phyloP scores from a whole-genome alignment of 2,329 filamentous ascomycete genomes.

The Orbilia javanica region DNA sequence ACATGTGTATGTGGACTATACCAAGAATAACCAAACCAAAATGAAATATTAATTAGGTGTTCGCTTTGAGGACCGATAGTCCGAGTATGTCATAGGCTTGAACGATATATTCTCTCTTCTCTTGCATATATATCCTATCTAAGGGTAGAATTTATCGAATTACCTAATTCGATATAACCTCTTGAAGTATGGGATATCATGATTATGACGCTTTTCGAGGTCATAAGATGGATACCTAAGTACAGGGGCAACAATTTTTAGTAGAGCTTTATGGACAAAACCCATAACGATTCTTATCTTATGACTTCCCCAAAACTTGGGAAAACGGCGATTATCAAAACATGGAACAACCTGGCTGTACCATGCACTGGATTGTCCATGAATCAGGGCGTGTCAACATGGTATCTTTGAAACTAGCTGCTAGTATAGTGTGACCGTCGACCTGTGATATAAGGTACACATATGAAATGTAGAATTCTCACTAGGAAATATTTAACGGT shows the following conservation, averaged over 20 bases:
- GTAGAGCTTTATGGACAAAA: neutral
- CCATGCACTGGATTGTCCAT: neutral
- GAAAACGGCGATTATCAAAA: slow-evolving; percentile 8
- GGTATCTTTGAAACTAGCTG: neutral
- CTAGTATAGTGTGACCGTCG: neutral
- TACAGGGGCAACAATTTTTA: neutral
- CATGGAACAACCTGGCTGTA: neutral
- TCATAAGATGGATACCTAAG: neutral
- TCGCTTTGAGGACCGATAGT: slow-evolving; percentile 15
- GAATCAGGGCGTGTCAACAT: neutral
- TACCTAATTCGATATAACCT: neutral
- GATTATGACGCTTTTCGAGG: neutral
- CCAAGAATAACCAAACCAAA: neutral
- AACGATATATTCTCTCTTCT: neutral
- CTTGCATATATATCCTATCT: neutral
- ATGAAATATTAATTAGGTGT: neutral
- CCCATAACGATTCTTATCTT: slow-evolving; percentile 9
- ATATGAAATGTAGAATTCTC: neutral
- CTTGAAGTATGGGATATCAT: neutral
- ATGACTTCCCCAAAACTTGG: neutral
- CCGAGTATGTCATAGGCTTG: neutral
- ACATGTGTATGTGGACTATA: neutral
- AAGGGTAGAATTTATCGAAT: neutral
- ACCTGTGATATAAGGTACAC: too few relatives aligned
- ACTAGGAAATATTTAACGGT: too few relatives aligned